phyloP scores from a whole-genome alignment of 2,329 filamentous ascomycete genomes.

The Verticillium isaacii region DNA sequence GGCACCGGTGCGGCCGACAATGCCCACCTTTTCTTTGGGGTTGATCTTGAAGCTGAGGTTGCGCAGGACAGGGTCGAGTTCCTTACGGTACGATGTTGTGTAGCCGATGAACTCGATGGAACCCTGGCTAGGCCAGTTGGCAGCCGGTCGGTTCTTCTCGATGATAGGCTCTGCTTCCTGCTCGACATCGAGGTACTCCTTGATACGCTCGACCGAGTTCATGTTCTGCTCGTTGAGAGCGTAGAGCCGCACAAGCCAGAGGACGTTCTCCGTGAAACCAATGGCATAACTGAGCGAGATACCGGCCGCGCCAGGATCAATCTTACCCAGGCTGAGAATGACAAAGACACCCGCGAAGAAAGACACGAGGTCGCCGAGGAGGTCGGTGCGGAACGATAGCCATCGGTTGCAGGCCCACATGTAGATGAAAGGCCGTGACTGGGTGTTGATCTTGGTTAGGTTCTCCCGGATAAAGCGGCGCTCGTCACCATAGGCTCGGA shows the following conservation, averaged over 20 bases:
- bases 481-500: conserved; percentile 93
- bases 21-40: conserved; percentile 87
- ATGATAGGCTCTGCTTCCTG: conserved; percentile 81
- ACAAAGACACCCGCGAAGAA: conserved; percentile 95
- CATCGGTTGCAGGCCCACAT: conserved; percentile 96
- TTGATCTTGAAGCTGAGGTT: conserved; percentile 82
- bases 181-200: conserved; percentile 94
- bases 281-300: conserved; percentile 94
- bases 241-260: conserved; percentile 95
- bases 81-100: conserved; percentile 80
- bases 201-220: conserved; percentile 97
- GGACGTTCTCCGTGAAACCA: conserved; percentile 91
- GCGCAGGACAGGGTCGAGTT: conserved; percentile 82
- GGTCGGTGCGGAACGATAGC: conserved; percentile 88
- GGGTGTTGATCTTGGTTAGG: conserved; percentile 78
- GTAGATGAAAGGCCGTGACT: conserved; percentile 91
- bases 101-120: conserved; percentile 85
- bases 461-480: conserved; percentile 92
- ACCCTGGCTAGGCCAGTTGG: conserved; percentile 81
- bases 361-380: conserved; percentile 83
- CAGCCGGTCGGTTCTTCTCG: conserved; percentile 69
- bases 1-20: conserved; percentile 91
- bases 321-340: conserved; percentile 72
- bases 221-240: conserved; percentile 97
- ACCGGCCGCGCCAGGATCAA: conserved; percentile 89